A percentile compares a stretch with the other conserved stretches of the same genome.
Conservation (phyloP, 768 basidiomycete genomes). For the Hysterangium stoloniferum region DNA sequence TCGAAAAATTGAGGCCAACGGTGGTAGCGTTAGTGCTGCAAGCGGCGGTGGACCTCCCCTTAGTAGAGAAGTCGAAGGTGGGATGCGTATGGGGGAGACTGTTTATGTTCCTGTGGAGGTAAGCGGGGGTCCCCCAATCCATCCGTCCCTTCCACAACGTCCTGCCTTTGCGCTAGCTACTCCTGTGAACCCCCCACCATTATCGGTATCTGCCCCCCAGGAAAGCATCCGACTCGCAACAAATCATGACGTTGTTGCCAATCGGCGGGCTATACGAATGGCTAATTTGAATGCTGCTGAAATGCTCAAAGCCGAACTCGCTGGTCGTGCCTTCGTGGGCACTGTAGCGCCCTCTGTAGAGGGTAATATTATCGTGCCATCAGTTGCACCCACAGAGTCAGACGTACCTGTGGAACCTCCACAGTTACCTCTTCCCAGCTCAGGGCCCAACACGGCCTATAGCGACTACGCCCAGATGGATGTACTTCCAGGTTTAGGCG, state of each 20-base stretch:
- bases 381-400: conserved; percentile 1
- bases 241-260: conserved; percentile 87
- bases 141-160: conserved; percentile 57
- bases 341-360: conserved; percentile 16
- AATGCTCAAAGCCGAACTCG: conserved; percentile 83
- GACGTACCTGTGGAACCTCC: conserved; percentile 7
- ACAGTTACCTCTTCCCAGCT: neutral
- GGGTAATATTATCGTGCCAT: conserved; percentile 6
- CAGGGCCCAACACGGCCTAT: neutral
- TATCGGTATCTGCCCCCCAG: conserved; percentile 11
- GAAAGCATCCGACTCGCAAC: conserved; percentile 43
- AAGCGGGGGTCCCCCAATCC: conserved; percentile 25
- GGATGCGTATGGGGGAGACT: conserved; percentile 6
- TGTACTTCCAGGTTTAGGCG: conserved; percentile 10
- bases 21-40: neutral
- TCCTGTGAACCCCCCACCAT: conserved; percentile 28
- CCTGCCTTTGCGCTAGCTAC: conserved; percentile 64
- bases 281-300: conserved; percentile 97
- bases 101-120: conserved; percentile 15
- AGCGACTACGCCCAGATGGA: conserved; percentile 10
- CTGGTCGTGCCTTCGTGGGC: conserved; percentile 41
- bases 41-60: neutral
- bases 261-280: conserved; percentile 84
- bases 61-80: neutral
- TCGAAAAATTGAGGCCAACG: conserved; percentile 53